Evolutionary conservation across 2,329 filamentous ascomycete species (phyloP), one percentile per base, ranked within the genome.

Genomic region (Fonsecaea erecta): DNA sequence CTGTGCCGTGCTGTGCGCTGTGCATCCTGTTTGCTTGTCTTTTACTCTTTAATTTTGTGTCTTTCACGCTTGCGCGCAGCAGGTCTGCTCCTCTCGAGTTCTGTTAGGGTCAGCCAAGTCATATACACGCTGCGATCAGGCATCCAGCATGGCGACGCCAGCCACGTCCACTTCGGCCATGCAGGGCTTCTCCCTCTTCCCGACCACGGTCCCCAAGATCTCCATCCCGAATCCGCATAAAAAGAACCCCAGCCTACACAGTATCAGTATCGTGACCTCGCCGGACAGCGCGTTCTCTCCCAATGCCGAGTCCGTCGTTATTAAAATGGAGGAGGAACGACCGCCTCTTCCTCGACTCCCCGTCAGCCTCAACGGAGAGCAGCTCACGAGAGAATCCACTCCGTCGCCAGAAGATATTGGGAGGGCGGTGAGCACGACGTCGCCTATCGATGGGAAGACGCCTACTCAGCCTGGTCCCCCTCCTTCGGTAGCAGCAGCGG

Each of bases 201-300:
- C 70, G 5, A 63, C 34, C 21, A 61, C 65, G 9, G 70, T 72
- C 7, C 70, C 70, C 34, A 68, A 66, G 57, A 68, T 72, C 30
- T 48, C 68, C 8, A 59, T 69, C 9, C 70, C 70, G 21, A 71
- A 68, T 53, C 70, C 69, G 57, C 70, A 70, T 52, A 66, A 68
- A 51, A 70, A 65, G 28, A 65, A 62, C 9, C 69, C 70, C 32
- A 72, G 69, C 62, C 43, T 72, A 26, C 68, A 70, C 53, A 61
- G 67, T 28, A 64, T 69, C 53, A 67, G 64, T 40, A 34, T 63
- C 18, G 21, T 69, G 24, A 40, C 61, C 9, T 55, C 59, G 12
- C 56, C 67, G 46, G 62, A 69, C n/a, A 54, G 32, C 35, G 52
- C 60, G 16, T 37, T 66, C 3, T 67, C 67, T 34, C 53, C 60